Conservation (phyloP, 2,329 filamentous ascomycete genomes). For the Hypoxylon sp. region DNA sequence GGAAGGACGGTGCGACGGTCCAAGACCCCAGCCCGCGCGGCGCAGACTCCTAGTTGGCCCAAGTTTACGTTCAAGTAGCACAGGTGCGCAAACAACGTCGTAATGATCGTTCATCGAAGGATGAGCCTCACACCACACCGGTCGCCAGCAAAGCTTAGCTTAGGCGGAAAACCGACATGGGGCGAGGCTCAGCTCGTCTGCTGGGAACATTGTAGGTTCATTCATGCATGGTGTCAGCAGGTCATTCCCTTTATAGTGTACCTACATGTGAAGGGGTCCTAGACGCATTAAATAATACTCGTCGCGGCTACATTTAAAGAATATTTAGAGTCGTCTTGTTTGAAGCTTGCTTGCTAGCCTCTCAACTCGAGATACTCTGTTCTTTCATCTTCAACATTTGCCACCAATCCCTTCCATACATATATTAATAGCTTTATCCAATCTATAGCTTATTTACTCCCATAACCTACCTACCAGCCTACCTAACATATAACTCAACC, state of each 20-base stretch:
- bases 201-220: background rate
- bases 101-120: background rate
- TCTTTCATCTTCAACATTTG: background rate
- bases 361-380: background rate
- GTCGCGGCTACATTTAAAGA: background rate
- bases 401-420: no score
- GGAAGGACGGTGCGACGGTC: constrained; percentile 8
- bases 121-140: constrained; percentile 3
- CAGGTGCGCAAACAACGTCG: background rate
- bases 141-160: constrained; percentile 2
- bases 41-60: background rate
- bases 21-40: background rate
- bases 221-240: constrained; percentile 1
- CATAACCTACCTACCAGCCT: background rate
- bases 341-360: no score
- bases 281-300: background rate
- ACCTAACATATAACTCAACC: no score
- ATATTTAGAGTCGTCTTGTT: background rate
- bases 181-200: background rate
- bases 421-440: background rate
- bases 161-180: background rate
- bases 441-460: background rate
- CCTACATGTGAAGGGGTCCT: background rate
- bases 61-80: background rate
- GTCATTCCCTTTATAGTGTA: background rate